phyloP scores from a whole-genome alignment of 352 stramenopile genomes.

The Phytophthora uliginosa region DNA sequence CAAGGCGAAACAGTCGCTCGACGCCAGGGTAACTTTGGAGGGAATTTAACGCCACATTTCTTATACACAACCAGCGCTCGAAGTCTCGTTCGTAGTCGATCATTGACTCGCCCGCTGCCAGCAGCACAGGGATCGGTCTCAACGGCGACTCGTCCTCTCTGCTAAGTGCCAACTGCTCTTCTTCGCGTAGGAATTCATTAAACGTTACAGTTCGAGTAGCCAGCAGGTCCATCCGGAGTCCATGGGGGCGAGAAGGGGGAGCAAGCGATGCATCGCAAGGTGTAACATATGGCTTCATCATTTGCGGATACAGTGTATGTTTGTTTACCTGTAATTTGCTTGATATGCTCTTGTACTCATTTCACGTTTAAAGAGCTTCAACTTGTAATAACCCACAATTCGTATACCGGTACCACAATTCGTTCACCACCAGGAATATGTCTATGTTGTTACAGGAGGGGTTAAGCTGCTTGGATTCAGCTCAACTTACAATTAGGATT shows the following conservation, averaged over 20 bases:
- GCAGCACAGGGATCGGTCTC: not conserved
- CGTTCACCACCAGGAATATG: too few relatives aligned
- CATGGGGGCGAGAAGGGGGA: not conserved
- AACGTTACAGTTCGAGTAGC: not conserved
- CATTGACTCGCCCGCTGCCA: not conserved
- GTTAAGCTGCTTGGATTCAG: too few relatives aligned
- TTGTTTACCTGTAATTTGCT: too few relatives aligned
- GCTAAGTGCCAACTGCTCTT: not conserved
- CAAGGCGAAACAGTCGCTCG: not conserved
- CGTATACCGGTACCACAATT: too few relatives aligned
- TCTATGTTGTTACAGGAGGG: too few relatives aligned
- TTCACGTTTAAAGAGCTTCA: not conserved
- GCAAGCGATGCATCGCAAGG: not conserved
- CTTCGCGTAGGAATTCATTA: not conserved
- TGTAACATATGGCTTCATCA: not conserved
- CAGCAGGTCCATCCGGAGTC: conserved; percentile 2
- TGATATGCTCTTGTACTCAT: not conserved
- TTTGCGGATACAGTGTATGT: too few relatives aligned
- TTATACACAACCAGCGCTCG: not conserved
- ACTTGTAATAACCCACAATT: too few relatives aligned
- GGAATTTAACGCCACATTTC: not conserved
- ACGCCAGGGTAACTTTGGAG: not conserved
- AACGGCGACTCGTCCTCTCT: not conserved
- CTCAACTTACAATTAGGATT: too few relatives aligned
- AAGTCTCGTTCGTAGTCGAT: conserved; percentile 1